A percentile compares a stretch with the other conserved stretches of the same genome.
phyloP scores from a whole-genome alignment of 1,284 basidiomycete genomes.

The Ganoderma multipileum region DNA sequence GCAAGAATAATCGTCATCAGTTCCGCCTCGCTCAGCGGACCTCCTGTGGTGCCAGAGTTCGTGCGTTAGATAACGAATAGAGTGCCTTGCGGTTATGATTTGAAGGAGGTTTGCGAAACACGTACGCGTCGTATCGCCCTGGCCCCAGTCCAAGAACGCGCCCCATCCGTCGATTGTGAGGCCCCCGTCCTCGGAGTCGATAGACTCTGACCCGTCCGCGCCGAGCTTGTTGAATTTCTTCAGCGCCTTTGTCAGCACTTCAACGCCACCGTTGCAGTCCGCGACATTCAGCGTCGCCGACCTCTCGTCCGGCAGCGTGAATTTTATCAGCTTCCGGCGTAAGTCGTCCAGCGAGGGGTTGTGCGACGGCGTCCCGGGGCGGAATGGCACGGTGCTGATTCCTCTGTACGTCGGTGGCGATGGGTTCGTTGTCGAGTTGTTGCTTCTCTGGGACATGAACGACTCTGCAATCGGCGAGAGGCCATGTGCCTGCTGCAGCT shows the following conservation, averaged over 20 bases:
- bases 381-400: constrained; percentile 58
- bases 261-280: constrained; percentile 79
- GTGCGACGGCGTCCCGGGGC: constrained; percentile 50
- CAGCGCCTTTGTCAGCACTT: constrained; percentile 86
- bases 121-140: constrained; percentile 63
- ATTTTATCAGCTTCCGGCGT: constrained; percentile 84
- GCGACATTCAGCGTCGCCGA: constrained; percentile 82
- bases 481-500: constrained; percentile 40
- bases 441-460: constrained; percentile 49
- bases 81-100: neutral
- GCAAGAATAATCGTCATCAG: constrained; percentile 88
- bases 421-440: constrained; percentile 42
- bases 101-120: neutral
- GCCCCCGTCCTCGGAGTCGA: constrained; percentile 67
- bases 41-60: constrained; percentile 47
- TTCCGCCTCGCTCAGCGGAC: constrained; percentile 84
- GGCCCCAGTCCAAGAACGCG: constrained; percentile 71
- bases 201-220: constrained; percentile 56
- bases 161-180: constrained; percentile 90
- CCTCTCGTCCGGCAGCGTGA: constrained; percentile 82
- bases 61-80: constrained; percentile 11
- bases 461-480: constrained; percentile 78
- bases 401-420: constrained; percentile 43
- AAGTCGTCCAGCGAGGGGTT: constrained; percentile 78
- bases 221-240: constrained; percentile 86